phyloP scores from a whole-genome alignment of 305 asterid genomes.

The Fraxinus platypoda region DNA sequence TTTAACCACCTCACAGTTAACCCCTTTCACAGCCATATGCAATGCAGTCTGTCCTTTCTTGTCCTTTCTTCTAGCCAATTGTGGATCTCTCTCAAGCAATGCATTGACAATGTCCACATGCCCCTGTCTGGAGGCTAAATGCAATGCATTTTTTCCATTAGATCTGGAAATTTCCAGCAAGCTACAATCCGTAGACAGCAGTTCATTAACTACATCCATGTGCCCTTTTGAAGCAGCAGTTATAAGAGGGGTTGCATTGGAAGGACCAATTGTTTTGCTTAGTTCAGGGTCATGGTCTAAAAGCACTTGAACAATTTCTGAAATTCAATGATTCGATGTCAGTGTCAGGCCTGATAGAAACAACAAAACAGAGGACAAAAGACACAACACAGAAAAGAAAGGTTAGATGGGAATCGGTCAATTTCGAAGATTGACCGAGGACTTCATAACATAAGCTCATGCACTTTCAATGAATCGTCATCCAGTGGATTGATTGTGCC shows the following conservation, averaged over 20 bases:
- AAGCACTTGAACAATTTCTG: slow-evolving; percentile 54
- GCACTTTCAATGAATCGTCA: background rate
- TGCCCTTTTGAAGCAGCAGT: slow-evolving; percentile 66
- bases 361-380: background rate
- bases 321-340: slow-evolving; percentile 17
- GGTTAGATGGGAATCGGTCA: background rate
- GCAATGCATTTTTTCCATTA: slow-evolving; percentile 61
- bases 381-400: background rate
- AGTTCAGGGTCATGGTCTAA: slow-evolving; percentile 49
- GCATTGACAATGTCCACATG: slow-evolving; percentile 50
- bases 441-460: background rate
- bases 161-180: slow-evolving; percentile 53
- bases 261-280: slow-evolving; percentile 52
- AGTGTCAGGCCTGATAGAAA: slow-evolving; percentile 6
- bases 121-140: slow-evolving; percentile 62
- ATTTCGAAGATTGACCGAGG: background rate
- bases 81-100: slow-evolving; percentile 51
- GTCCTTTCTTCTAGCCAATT: slow-evolving; percentile 55
- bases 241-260: slow-evolving; percentile 64
- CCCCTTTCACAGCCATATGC: slow-evolving; percentile 72
- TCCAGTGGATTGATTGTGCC: background rate
- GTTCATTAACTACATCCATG: slow-evolving; percentile 51
- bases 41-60: slow-evolving; percentile 65
- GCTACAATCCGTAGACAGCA: slow-evolving; percentile 54
- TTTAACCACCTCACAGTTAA: slow-evolving; percentile 52